A percentile compares a stretch with the other conserved stretches of the same genome.
phyloP scores from a whole-genome alignment of 495 filamentous ascomycete species.

The Tuber aestivum region DNA sequence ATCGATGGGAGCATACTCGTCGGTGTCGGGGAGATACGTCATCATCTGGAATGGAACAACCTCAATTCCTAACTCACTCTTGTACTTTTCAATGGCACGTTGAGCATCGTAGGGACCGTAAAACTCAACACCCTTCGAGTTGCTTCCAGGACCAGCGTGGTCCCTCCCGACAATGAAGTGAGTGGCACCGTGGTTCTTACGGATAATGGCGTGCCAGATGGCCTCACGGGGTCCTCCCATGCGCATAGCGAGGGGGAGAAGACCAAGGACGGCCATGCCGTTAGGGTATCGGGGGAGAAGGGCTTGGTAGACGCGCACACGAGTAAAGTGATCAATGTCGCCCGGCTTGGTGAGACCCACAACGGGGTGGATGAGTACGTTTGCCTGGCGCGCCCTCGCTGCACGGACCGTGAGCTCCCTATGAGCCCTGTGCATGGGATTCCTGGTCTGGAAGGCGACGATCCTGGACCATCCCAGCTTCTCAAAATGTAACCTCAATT shows the following conservation, averaged over 20 bases:
- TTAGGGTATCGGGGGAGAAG: constrained; percentile 96
- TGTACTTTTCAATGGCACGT: constrained; percentile 93
- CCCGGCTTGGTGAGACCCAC: constrained; percentile 97
- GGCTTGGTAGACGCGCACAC: constrained; percentile 95
- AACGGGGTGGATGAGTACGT: constrained; percentile 97
- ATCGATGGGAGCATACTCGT: constrained; percentile 91
- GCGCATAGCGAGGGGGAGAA: constrained; percentile 93
- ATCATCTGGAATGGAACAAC: constrained; percentile 99
- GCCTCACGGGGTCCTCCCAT: constrained; percentile 98
- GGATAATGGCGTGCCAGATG: constrained; percentile 99
- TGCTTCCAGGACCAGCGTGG: constrained; percentile 94
- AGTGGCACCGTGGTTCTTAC: constrained; percentile 97
- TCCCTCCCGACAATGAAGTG: constrained; percentile 99
- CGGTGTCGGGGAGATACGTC: constrained; percentile 93
- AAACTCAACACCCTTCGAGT: constrained; percentile 92
- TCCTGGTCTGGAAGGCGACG: constrained; percentile 97
- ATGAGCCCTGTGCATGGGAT: constrained; percentile 98
- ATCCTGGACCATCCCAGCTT: constrained; percentile 97
- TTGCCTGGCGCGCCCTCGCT: constrained; percentile 88
- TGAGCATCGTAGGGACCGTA: constrained; percentile 99
- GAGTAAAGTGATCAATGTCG: constrained; percentile 99
- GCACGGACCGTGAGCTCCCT: constrained; percentile 95
- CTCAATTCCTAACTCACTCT: constrained; percentile 91
- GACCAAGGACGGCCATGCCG: constrained; percentile 96
- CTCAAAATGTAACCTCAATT: constrained; percentile 93